Base-by-base conservation (phyloP, 108 stramenopile species). In the Chaetoceros tenuissimus region DNA sequence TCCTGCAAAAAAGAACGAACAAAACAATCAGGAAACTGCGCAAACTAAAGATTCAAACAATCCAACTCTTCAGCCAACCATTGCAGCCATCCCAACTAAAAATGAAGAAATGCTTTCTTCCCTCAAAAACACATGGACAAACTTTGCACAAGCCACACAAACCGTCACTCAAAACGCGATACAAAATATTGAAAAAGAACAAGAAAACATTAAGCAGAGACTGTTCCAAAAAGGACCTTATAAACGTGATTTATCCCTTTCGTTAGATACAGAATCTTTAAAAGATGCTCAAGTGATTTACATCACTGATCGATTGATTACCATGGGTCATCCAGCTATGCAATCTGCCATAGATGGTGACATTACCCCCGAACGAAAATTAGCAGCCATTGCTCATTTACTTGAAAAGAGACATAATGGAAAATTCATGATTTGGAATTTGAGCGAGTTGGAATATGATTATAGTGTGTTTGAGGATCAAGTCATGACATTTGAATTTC, bases 381-480 rank as follows among this genome's bases (percentile, higher is more conserved):
- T 91, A 31, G 85, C 84, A 8, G 87, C 89, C 13, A 73, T 94
- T 0, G 79, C 73, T 19, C 84, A 89, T 24, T 66, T 90, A 64
- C 56, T 96, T 29, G 45, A 75, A 48, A 78, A 80, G 31, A 64
- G 88, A 45, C 95, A 96, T 50, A 77, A 69, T 24, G 68, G 73
- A 5, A 68, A 66, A 26, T 96, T 75, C 71, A 91, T 98, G 85
- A 86, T 97, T 21, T 97, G 93, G 94, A 98, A 98, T 75, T 57
- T 98, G 27, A 82, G 79, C 27, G 98, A 98, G 72, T 92, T 96
- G 21, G 77, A 84, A 22, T 97, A 96, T 66, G 96, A 96, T 58
- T 64, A 73, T 19, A 57, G 68, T 2, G 31, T 85, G 23, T 80
- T 98, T 48, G 78, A 94, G 46, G 79, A 95, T 63, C 83, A 88